Base-by-base conservation (phyloP, 805 yeast genomes). In the Saturnispora saitoi region DNA sequence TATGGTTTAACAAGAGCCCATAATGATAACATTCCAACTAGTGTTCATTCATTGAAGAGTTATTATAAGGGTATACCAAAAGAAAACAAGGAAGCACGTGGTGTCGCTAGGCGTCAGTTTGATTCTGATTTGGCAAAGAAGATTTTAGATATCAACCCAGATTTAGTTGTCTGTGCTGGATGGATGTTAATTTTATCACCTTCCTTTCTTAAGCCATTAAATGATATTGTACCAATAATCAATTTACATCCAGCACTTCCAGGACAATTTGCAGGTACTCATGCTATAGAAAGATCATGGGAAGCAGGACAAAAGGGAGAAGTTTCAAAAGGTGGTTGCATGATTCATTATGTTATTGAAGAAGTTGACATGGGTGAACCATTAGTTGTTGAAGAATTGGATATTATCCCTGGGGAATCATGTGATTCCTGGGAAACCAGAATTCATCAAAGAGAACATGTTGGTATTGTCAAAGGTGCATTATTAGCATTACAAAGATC, bases 171-270 rank as follows among this genome's bases (percentile, higher is more conserved):
- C 5, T 93, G 99, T 68, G 99, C 99, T 4, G 99, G 99, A 2
- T 93, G 99, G 99, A 83, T 93, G 90, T 75, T 93, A 46, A 93
- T 93, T 50, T 72, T 93, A 51, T 85, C 96, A 1, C 81, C 87
- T 3, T 72, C 78, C 19, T 89, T 88, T 56, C 71, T 93, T 51
- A 67, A 70, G 36, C 89, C 90, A 3, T 65, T 90, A 31, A 63
- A 73, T 2, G 78, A 73, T 3, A 70, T 74, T 1, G 75, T 89
- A 28, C 86, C 90, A 32, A 90, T 93, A 54, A 89, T 93, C 59
- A 93, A 93, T 61, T 70, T 93, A 51, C 99, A 93, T 64, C 99
- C 99, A 4, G 98, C 99, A 0, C 77, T 93, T 51, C 99, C 99
- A 1, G 96, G 96, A 26, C 89, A 89, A 4, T 93, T 91, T 70